These are phyloP conservation scores for Daucus carota DNA, from an alignment of 129 eudicot species.

Conservation along the genomic window DNA sequence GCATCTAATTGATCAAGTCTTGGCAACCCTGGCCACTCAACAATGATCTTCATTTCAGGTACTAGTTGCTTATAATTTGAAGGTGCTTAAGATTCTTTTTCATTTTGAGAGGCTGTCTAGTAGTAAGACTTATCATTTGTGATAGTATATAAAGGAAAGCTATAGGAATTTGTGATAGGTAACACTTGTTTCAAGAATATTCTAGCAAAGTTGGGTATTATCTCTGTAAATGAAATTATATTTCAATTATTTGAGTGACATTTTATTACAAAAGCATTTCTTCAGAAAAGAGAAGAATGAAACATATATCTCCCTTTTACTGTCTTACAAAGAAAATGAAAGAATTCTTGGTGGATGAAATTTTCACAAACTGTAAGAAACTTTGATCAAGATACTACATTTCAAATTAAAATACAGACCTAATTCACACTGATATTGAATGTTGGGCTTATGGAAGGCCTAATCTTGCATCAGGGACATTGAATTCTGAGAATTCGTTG, in stretches of 20 bases:
- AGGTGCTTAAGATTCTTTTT: constrained; percentile 8
- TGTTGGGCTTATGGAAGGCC: background rate
- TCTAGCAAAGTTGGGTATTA: background rate
- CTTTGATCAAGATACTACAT: background rate
- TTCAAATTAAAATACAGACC: too few species aligned
- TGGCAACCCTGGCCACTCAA: background rate
- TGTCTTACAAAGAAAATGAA: too few species aligned
- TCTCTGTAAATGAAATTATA: background rate
- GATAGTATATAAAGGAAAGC: background rate
- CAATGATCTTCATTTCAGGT: background rate
- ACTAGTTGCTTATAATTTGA: constrained; percentile 1
- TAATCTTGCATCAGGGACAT: background rate
- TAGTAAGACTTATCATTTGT: background rate
- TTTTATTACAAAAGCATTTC: background rate
- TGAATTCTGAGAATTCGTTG: background rate
- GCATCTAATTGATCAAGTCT: background rate
- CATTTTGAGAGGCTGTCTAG: constrained; percentile 1
- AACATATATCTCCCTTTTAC: background rate
- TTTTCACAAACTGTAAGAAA: too few species aligned
- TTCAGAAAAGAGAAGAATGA: too few species aligned
- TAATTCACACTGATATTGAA: background rate
- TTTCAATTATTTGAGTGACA: background rate
- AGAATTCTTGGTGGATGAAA: background rate
- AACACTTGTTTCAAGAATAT: background rate
- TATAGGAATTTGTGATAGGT: background rate